phyloP scores from a whole-genome alignment of 2,329 filamentous ascomycete genomes.

The Piedraia hortae region DNA sequence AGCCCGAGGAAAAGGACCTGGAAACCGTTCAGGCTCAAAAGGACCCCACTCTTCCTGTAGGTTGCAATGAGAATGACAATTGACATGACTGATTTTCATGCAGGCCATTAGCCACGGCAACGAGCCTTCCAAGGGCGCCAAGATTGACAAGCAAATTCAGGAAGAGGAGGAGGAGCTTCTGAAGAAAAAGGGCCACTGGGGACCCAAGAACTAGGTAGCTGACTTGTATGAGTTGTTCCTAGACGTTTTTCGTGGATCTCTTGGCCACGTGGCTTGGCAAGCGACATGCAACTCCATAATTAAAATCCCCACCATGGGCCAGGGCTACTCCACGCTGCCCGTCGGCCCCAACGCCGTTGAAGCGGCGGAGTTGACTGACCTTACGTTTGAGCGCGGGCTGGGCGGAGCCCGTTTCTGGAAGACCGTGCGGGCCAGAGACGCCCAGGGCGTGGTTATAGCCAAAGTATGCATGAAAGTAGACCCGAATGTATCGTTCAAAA shows the following conservation, averaged over 20 bases:
- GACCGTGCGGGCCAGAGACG: conserved; percentile 69
- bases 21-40: conserved; percentile 21
- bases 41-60: conserved; percentile 27
- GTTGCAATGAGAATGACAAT: conserved; percentile 2
- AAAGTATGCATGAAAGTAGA: conserved; percentile 91
- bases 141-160: conserved; percentile 40
- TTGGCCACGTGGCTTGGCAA: too few relatives aligned
- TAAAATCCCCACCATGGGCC: conserved; percentile 58
- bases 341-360: conserved; percentile 84
- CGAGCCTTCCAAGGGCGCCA: conserved; percentile 42
- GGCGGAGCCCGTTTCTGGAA: conserved; percentile 91
- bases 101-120: conserved; percentile 41
- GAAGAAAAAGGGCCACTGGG: conserved; percentile 37
- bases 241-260: too few relatives aligned
- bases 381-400: conserved; percentile 77
- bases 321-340: conserved; percentile 68
- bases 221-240: too few relatives aligned
- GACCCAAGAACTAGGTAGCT: too few relatives aligned
- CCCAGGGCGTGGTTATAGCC: conserved; percentile 73
- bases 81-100: conserved; percentile 1
- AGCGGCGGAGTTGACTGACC: conserved; percentile 66
- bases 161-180: conserved; percentile 40
- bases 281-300: conserved; percentile 1
- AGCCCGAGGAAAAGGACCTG: conserved; percentile 15
- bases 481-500: conserved; percentile 47